Conservation (phyloP, 2,329 filamentous ascomycete genomes). For the Penicillium sp. region DNA sequence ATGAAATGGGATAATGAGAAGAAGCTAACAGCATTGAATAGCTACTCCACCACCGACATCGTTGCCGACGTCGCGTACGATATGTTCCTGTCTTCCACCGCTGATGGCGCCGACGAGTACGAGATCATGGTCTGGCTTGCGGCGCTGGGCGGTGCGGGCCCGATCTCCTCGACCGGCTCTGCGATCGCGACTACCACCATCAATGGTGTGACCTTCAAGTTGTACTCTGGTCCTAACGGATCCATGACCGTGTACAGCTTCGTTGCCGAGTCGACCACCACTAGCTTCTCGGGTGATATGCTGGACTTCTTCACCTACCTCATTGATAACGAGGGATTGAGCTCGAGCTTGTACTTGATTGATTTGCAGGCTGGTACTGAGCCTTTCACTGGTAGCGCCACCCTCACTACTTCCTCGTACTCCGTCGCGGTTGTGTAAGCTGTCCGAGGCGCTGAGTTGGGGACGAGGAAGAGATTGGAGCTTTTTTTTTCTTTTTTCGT, state of each 20-base stretch:
- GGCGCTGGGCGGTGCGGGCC: slow-evolving; percentile 58
- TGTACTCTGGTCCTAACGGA: slow-evolving; percentile 64
- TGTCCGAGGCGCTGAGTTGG: not conserved
- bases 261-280: slow-evolving; percentile 51
- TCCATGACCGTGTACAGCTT: slow-evolving; percentile 61
- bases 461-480: not conserved
- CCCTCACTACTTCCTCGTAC: slow-evolving; percentile 31
- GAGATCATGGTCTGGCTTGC: slow-evolving; percentile 69
- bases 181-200: slow-evolving; percentile 57
- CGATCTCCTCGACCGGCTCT: slow-evolving; percentile 53
- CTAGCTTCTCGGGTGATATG: slow-evolving; percentile 59
- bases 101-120: slow-evolving; percentile 52
- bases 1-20: not conserved
- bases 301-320: slow-evolving; percentile 61
- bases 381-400: slow-evolving; percentile 35
- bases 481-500: not conserved
- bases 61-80: slow-evolving; percentile 64
- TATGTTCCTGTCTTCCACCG: slow-evolving; percentile 56
- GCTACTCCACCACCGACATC: slow-evolving; percentile 52
- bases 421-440: slow-evolving; percentile 29
- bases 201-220: slow-evolving; percentile 56
- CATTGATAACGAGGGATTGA: slow-evolving; percentile 37
- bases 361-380: slow-evolving; percentile 46
- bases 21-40: not conserved
- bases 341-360: slow-evolving; percentile 53